These are phyloP conservation scores for Dendrobium officinale DNA, from an alignment of 106 monocot genomes.

Conservation along the genomic window DNA sequence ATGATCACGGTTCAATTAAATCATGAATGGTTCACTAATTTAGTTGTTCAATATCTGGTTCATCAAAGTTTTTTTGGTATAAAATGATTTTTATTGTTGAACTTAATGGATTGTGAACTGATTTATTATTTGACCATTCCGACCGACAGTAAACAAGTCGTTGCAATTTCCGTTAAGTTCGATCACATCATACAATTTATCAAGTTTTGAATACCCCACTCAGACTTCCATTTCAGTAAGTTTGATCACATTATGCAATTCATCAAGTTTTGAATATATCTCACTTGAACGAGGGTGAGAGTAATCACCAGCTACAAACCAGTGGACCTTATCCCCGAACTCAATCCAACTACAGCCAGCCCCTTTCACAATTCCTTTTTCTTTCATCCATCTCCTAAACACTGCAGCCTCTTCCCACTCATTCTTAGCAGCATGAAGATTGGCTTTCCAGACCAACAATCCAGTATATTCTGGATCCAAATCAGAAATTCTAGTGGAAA, in stretches of 20 bases:
- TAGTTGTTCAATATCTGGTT: too few relatives aligned
- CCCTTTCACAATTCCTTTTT: conserved; percentile 40
- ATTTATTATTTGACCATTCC: too few relatives aligned
- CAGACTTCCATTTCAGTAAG: background rate
- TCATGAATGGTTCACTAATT: too few relatives aligned
- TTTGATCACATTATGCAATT: conserved; percentile 39
- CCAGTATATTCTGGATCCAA: background rate
- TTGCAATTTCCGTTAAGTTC: too few relatives aligned
- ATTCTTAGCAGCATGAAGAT: background rate
- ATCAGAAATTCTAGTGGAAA: conserved; percentile 10
- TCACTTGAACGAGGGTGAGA: conserved; percentile 23
- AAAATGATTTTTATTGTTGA: too few relatives aligned
- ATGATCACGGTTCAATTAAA: too few relatives aligned
- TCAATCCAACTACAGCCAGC: conserved; percentile 55
- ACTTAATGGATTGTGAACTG: too few relatives aligned
- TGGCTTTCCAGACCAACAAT: background rate
- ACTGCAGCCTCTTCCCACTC: conserved; percentile 38
- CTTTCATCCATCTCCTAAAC: conserved; percentile 32
- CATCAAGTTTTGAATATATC: conserved; percentile 31
- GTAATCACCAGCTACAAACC: conserved; percentile 24
- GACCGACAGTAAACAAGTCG: too few relatives aligned
- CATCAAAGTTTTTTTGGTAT: too few relatives aligned
- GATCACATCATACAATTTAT: too few relatives aligned
- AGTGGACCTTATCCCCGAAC: conserved; percentile 20
- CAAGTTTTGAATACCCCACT: background rate